Evolutionary conservation across 139 green algal genomes (phyloP).

Genomic region (Coelastrella sp.): DNA sequence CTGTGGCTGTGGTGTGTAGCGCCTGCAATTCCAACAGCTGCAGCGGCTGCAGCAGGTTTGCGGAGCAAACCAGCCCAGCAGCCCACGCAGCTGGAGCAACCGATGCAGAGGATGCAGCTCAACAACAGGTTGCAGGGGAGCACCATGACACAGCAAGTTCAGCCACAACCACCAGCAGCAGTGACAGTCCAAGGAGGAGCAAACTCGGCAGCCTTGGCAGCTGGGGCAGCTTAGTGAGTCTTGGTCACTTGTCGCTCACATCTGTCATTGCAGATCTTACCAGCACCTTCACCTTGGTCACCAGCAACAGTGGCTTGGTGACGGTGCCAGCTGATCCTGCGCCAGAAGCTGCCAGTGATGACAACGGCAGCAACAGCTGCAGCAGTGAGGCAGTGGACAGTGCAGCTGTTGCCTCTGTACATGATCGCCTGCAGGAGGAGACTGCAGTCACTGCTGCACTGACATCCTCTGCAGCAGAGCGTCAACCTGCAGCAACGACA

Average conservation of each 20-base stretch:
- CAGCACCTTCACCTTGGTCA: conserved; percentile 11
- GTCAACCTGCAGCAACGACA: neutral
- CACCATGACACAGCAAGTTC: neutral
- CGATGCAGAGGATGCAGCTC: neutral
- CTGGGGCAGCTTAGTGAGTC: neutral
- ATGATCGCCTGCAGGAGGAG: neutral
- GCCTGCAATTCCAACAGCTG: neutral
- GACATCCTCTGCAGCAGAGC: neutral
- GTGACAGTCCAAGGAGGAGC: neutral
- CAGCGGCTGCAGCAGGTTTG: neutral
- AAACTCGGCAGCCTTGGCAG: conserved; percentile 6
- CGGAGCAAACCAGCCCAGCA: too few relatives aligned
- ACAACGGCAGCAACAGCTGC: neutral
- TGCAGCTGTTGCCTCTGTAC: neutral
- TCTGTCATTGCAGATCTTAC: conserved; percentile 25
- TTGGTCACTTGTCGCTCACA: conserved; percentile 1
- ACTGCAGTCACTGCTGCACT: neutral
- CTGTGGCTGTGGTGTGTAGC: neutral
- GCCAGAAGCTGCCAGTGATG: neutral
- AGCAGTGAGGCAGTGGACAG: neutral
- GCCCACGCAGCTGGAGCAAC: neutral
- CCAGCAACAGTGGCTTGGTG: conserved; percentile 27
- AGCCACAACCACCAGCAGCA: conserved; percentile 10
- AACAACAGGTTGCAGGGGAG: neutral
- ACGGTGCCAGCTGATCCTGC: neutral